phyloP scores from a whole-genome alignment of 2,329 filamentous ascomycete genomes.

The Penicillium sp. region DNA sequence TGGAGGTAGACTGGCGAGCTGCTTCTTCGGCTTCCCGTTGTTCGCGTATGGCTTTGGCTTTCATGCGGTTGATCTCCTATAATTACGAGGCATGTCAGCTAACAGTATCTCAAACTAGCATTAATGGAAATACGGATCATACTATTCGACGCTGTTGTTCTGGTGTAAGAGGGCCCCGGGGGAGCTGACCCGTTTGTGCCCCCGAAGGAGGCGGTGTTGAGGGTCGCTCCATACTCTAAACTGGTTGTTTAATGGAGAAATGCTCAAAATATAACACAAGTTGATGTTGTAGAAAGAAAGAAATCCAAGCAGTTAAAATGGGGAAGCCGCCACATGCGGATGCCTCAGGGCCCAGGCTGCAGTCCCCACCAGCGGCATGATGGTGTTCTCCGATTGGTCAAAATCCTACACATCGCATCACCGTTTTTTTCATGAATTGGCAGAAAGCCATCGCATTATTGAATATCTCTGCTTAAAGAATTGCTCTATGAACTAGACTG shows the following conservation, averaged over 20 bases:
- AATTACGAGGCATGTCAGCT: not conserved
- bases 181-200: slow-evolving; percentile 20
- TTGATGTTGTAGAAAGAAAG: not conserved
- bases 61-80: slow-evolving; percentile 81
- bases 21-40: slow-evolving; percentile 62
- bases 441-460: not conserved
- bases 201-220: slow-evolving; percentile 12
- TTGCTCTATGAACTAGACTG: not conserved
- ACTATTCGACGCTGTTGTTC: slow-evolving; percentile 59
- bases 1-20: slow-evolving; percentile 15
- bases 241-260: not conserved
- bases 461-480: not conserved
- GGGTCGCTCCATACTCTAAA: slow-evolving; percentile 2
- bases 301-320: not conserved
- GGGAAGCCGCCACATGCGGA: slow-evolving; percentile 2
- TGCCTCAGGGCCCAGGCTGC: slow-evolving; percentile 9
- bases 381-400: not conserved
- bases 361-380: not conserved
- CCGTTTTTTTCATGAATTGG: not conserved
- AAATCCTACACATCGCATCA: not conserved
- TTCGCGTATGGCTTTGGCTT: slow-evolving; percentile 80
- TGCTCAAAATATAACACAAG: not conserved
- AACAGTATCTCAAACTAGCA: not conserved
- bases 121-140: slow-evolving; percentile 16
- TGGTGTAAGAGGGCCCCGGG: slow-evolving; percentile 52